Percentiles rank a stretch among this genome's conserved stretches.
These are phyloP conservation scores for Ophiostoma quercus DNA, from an alignment of 2,329 filamentous ascomycete genomes.

Conservation along the genomic window DNA sequence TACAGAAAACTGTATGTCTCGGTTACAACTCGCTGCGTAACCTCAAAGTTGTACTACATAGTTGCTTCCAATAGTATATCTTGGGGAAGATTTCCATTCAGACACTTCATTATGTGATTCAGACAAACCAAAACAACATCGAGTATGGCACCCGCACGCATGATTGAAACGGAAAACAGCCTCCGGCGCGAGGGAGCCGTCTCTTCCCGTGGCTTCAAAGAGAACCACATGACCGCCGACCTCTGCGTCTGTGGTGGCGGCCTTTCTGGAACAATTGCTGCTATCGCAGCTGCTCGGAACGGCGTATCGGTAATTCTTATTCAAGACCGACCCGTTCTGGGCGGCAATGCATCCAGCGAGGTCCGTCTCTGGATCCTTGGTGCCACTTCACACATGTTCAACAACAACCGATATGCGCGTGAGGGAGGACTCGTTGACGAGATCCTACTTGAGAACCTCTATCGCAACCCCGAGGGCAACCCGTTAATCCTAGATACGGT, in stretches of 20 bases:
- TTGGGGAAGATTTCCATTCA: not conserved
- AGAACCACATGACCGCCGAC: slow-evolving; percentile 27
- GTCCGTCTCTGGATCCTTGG: slow-evolving; percentile 31
- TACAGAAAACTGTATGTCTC: not conserved
- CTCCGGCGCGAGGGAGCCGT: slow-evolving; percentile 28
- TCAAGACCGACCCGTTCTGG: slow-evolving; percentile 30
- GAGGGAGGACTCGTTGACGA: slow-evolving; percentile 31
- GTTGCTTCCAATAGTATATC: not conserved
- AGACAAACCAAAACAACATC: not conserved
- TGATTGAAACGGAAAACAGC: slow-evolving; percentile 23
- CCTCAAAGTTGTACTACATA: not conserved
- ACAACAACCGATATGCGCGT: slow-evolving; percentile 31
- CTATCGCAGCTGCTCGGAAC: slow-evolving; percentile 29
- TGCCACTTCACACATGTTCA: slow-evolving; percentile 32
- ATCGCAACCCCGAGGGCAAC: slow-evolving; percentile 31
- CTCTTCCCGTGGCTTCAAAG: slow-evolving; percentile 26
- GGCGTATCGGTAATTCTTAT: slow-evolving; percentile 28
- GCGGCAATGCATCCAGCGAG: slow-evolving; percentile 30
- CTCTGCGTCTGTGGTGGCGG: slow-evolving; percentile 33
- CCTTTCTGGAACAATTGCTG: slow-evolving; percentile 28
- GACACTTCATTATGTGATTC: not conserved
- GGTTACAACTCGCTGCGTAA: not conserved
- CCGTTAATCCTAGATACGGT: slow-evolving; percentile 30
- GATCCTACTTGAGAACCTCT: slow-evolving; percentile 30
- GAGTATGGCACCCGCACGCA: slow-evolving; percentile 29